Evolutionary conservation across 169 alveolate species (phyloP), one percentile per base, ranked within the genome.

Genomic region (Plasmodium fragile): DNA sequence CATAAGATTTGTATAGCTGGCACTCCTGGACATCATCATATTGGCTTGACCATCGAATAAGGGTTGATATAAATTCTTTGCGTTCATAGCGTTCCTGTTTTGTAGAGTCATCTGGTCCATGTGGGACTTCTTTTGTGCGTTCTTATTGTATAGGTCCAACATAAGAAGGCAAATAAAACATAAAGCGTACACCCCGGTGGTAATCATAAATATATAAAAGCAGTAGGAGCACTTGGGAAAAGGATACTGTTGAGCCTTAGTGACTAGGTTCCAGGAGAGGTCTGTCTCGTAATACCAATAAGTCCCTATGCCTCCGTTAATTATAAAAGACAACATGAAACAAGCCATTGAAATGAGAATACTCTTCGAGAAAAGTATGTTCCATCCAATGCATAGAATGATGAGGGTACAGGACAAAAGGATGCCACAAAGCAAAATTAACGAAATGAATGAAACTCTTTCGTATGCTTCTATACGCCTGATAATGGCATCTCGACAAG

Each of bases 221-320:
- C 93, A 73, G 32, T 85, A 77, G 28, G 93, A 85, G 18, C 93
- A 85, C 75, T 49, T 73, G 11, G 93, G 93, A 25, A 85, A 85
- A 18, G 93, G 93, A 75, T 52, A 85, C 65, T 73, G 85, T n/a
- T 85, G 93, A 39, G 84, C 83, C 18, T 75, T 75, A 4, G 93
- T 73, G 0, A 85, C 84, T 30, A 77, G 22, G 6, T 85, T 85
- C 93, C 93, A 85, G 3, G 93, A 85, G 11, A 85, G 30, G 65
- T 85, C 93, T 4, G 93, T 85, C 43, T 85, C 93, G 65, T 85
- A 85, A 85, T 85, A 85, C 93, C 93, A 85, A 43, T 85, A 85
- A 4, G 85, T 75, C 8, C 93, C 93, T 18, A 85, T 30, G 1
- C 93, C 93, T 11, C 83, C 93, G 79, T 85, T 85, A 4, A 85